Base-by-base conservation (phyloP, 2,329 filamentous ascomycete species). In the Colletotrichum ledebouriae region DNA sequence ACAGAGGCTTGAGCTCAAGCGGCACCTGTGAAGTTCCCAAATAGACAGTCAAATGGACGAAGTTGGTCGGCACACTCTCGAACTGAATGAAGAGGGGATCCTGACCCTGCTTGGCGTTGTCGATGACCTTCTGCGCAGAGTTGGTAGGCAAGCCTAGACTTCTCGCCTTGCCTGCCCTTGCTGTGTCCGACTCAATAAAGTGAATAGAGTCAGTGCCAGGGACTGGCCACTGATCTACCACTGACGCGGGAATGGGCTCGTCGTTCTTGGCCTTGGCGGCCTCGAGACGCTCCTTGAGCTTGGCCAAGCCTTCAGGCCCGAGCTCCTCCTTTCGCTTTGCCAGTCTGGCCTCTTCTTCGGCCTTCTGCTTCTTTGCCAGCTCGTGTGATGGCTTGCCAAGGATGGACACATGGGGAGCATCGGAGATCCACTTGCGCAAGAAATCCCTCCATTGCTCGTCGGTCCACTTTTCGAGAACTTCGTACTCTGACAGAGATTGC, bases 61-160 rank as follows among this genome's bases (percentile, higher is more conserved):
- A 99, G 76, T 94, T 97, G 67, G 93, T 97, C 2, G 92, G 91
- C 13, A 98, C 94, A 75, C 97, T 91, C 79, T 99, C 96, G 72
- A 97, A 99, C 79, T 99, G 95, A n/a, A 99, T 86, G 79, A 98
- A 99, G 2, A 98, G 83, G 0, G 94, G 92, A n/a, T 90, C 77
- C 41, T 90, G 79, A 6, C 82, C 83, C 17, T 82, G 72, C 42
- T 86, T 84, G 46, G 93, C 88, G 13, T 85, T 82, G 76, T 98
- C 93, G 56, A 99, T 88, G 56, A 90, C 80, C 69, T 89, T 85
- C 78, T 99, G 96, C 4, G 93, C 88, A 4, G 86, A 78, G 72
- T 93, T 95, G 34, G 89, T 81, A 0, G 86, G 84, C 25, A 85
- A 81, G 0, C 94, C 94, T 56, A 94, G 82, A 70, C 88, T 85